Evolutionary conservation across 2,329 filamentous ascomycete species (phyloP).

Genomic region (Dendrostoma leiphaemia): DNA sequence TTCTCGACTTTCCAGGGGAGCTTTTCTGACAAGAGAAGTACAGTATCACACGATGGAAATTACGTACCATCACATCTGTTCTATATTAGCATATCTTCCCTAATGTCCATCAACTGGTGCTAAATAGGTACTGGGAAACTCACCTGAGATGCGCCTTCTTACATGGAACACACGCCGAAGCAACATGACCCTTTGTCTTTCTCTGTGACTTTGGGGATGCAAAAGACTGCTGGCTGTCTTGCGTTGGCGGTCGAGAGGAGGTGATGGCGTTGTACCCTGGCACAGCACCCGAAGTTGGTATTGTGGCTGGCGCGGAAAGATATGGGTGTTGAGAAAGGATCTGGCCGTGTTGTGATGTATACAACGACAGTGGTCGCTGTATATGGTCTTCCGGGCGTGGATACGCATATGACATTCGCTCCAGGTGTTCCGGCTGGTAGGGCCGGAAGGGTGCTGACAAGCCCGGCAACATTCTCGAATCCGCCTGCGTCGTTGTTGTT

Average conservation of each 20-base stretch:
- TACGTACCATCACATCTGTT: slow-evolving; percentile 64
- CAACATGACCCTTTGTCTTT: slow-evolving; percentile 78
- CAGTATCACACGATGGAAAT: slow-evolving; percentile 15
- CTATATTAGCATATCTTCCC: slow-evolving; percentile 29
- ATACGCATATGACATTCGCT: slow-evolving; percentile 39
- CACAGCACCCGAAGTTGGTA: slow-evolving; percentile 33
- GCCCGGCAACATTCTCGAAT: slow-evolving; percentile 30
- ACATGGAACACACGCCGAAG: slow-evolving; percentile 81
- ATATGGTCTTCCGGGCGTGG: slow-evolving; percentile 36
- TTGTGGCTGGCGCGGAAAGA: slow-evolving; percentile 22
- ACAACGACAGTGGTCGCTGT: slow-evolving; percentile 31
- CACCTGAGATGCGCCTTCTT: slow-evolving; percentile 78
- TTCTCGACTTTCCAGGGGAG: not conserved
- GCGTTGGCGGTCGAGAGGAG: slow-evolving; percentile 32
- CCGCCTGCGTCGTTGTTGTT: slow-evolving; percentile 32
- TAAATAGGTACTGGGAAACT: slow-evolving; percentile 23
- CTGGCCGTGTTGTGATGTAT: slow-evolving; percentile 31
- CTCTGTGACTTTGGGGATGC: slow-evolving; percentile 60
- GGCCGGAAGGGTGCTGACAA: slow-evolving; percentile 33
- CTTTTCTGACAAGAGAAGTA: slow-evolving; percentile 9
- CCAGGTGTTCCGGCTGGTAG: slow-evolving; percentile 36
- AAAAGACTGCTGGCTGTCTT: slow-evolving; percentile 44
- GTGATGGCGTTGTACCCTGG: slow-evolving; percentile 30
- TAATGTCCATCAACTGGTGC: not conserved
- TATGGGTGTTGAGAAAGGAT: slow-evolving; percentile 30